Percentiles rank a stretch among this genome's conserved stretches.
Conservation (phyloP, 202 grass and related monocot genomes). For the Setaria viridis region DNA sequence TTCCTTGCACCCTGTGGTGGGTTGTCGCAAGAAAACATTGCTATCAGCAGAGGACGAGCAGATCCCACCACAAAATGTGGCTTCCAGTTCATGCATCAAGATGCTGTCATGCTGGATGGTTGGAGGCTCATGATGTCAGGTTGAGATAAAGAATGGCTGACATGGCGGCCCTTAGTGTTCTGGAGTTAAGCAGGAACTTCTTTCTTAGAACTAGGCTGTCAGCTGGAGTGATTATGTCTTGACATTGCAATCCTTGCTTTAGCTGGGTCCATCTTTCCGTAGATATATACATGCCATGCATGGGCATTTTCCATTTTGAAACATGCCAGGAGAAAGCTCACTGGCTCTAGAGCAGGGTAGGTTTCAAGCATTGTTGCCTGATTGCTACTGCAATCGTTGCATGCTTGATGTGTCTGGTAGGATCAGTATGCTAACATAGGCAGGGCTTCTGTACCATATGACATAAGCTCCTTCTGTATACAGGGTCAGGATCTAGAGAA, state of each 20-base stretch:
- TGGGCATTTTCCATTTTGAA: conserved; percentile 55
- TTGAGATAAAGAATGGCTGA: conserved; percentile 9
- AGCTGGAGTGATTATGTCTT: conserved; percentile 17
- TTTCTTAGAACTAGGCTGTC: conserved; percentile 38
- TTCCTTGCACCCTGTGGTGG: neutral
- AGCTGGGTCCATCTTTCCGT: conserved; percentile 37
- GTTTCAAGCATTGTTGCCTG: conserved; percentile 49
- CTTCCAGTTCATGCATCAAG: neutral
- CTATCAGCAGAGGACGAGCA: neutral
- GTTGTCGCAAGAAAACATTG: conserved; percentile 19
- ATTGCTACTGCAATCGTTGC: conserved; percentile 55
- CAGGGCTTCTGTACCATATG: conserved; percentile 68
- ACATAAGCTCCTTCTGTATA: conserved; percentile 62
- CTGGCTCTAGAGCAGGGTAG: conserved; percentile 68
- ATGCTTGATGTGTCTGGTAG: conserved; percentile 64
- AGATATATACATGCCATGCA: conserved; percentile 50
- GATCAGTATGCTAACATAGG: conserved; percentile 65
- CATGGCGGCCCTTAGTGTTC: neutral
- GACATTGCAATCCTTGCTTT: conserved; percentile 45
- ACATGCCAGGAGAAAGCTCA: conserved; percentile 52
- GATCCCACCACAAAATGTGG: conserved; percentile 17
- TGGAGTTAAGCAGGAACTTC: conserved; percentile 28
- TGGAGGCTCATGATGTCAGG: conserved; percentile 17
- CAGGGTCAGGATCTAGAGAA: conserved; percentile 58
- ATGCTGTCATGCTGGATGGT: conserved; percentile 29